Conservation (phyloP, 2,329 filamentous ascomycete genomes). For the Colletotrichum orbiculare region DNA sequence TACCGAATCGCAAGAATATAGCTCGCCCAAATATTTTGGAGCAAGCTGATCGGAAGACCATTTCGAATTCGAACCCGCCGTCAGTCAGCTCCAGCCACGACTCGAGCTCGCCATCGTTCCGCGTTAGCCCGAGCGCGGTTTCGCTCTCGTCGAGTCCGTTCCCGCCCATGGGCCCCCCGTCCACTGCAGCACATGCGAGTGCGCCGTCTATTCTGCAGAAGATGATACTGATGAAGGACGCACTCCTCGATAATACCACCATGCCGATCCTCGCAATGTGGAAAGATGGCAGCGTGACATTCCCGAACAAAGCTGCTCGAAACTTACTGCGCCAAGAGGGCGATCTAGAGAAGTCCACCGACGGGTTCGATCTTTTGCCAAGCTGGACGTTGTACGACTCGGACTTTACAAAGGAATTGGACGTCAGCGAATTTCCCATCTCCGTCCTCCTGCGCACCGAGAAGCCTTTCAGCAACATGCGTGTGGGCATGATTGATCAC, state of each 20-base stretch:
- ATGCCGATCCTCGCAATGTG: slow-evolving; percentile 84
- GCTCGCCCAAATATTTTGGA: slow-evolving; percentile 55
- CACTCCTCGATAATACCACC: slow-evolving; percentile 78
- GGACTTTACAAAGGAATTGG: slow-evolving; percentile 70
- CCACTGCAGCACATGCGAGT: slow-evolving; percentile 62
- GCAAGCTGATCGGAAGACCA: slow-evolving; percentile 58
- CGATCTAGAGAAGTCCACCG: slow-evolving; percentile 52
- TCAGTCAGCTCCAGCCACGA: slow-evolving; percentile 60
- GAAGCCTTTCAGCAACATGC: slow-evolving; percentile 66
- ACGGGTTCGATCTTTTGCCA: slow-evolving; percentile 67
- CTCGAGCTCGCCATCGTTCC: slow-evolving; percentile 58
- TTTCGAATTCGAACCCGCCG: slow-evolving; percentile 56
- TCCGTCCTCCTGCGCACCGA: slow-evolving; percentile 71
- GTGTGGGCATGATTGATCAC: slow-evolving; percentile 72
- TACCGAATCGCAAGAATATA: slow-evolving; percentile 50
- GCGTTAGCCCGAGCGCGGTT: slow-evolving; percentile 61
- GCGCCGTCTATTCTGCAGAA: slow-evolving; percentile 78
- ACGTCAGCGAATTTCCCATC: slow-evolving; percentile 73
- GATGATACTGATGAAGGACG: slow-evolving; percentile 80
- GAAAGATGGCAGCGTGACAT: slow-evolving; percentile 80
- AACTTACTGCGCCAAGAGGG: slow-evolving; percentile 59
- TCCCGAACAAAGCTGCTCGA: slow-evolving; percentile 76
- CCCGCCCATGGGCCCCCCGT: slow-evolving; percentile 74
- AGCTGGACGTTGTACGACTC: slow-evolving; percentile 73
- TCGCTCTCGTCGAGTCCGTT: slow-evolving; percentile 69